Evolutionary conservation across 108 stramenopile genomes (phyloP).

Genomic region (Craspedostauros australis): DNA sequence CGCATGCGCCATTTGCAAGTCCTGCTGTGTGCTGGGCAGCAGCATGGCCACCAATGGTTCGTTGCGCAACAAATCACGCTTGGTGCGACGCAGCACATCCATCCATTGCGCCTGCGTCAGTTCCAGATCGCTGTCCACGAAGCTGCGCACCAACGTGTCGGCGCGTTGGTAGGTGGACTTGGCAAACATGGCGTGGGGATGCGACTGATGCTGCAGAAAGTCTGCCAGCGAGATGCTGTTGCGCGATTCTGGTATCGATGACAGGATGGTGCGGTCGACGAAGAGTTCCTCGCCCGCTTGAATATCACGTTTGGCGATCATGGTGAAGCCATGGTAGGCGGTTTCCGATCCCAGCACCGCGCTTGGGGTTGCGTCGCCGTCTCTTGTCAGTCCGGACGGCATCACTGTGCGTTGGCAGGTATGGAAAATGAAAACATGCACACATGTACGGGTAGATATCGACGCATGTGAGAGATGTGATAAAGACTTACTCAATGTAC

Average conservation of each 20-base stretch:
- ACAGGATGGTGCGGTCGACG: conserved; percentile 1
- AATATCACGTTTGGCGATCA: conserved; percentile 16
- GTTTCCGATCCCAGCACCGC: conserved; percentile 8
- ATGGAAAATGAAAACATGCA: neutral
- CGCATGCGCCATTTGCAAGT: neutral
- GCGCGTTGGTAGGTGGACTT: conserved; percentile 7
- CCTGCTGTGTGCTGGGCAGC: neutral
- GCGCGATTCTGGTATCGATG: too few relatives aligned
- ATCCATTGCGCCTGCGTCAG: conserved; percentile 1
- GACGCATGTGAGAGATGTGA: too few relatives aligned
- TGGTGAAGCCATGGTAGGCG: conserved; percentile 4
- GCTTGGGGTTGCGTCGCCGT: neutral
- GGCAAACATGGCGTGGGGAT: too few relatives aligned
- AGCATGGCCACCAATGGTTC: neutral
- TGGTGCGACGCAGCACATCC: conserved; percentile 5
- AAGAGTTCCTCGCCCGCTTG: conserved; percentile 13
- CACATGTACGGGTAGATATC: neutral
- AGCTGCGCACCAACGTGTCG: neutral
- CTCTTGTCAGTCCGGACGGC: neutral
- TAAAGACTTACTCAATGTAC: too few relatives aligned
- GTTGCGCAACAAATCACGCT: neutral
- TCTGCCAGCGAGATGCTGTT: neutral
- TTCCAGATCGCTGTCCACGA: neutral
- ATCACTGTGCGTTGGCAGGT: neutral
- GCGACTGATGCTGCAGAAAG: neutral